Conservation (phyloP, 2,329 filamentous ascomycete genomes). For the Trichothecium sympodiale region DNA sequence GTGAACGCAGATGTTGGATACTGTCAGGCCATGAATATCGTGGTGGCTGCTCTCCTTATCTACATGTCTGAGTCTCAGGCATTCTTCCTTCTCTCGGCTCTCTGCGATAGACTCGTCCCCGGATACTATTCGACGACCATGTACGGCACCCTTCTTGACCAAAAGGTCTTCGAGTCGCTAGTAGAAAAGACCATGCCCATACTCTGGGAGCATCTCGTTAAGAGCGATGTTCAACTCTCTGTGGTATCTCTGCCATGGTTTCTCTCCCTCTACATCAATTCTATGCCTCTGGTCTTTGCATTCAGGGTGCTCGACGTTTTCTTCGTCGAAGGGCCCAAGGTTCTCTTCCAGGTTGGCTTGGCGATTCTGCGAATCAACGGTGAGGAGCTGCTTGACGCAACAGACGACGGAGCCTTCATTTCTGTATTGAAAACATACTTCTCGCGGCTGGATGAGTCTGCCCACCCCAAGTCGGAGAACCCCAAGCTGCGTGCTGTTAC, state of each 20-base stretch:
- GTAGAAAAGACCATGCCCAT: constrained; percentile 99
- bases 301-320: constrained; percentile 96
- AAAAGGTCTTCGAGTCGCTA: constrained; percentile 92
- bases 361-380: constrained; percentile 97
- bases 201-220: constrained; percentile 94
- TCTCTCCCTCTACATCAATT: constrained; percentile 96
- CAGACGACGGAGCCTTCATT: constrained; percentile 93
- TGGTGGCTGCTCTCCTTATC: constrained; percentile 93
- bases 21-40: constrained; percentile 99
- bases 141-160: constrained; percentile 95
- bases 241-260: constrained; percentile 98
- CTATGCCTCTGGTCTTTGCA: constrained; percentile 95
- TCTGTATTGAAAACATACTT: constrained; percentile 95
- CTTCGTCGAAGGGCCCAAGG: constrained; percentile 95
- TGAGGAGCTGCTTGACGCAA: constrained; percentile 84
- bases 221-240: constrained; percentile 91
- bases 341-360: constrained; percentile 90
- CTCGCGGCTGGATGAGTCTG: constrained; percentile 82
- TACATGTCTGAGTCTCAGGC: constrained; percentile 96
- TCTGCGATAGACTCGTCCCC: constrained; percentile 87
- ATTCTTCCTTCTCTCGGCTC: constrained; percentile 81
- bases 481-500: constrained; percentile 90
- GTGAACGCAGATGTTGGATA: constrained; percentile 91
- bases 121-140: constrained; percentile 98
- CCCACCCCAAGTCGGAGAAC: constrained; percentile 91